phyloP scores from a whole-genome alignment of 2,329 filamentous ascomycete species.

The Endoconidiophora laricicola region DNA sequence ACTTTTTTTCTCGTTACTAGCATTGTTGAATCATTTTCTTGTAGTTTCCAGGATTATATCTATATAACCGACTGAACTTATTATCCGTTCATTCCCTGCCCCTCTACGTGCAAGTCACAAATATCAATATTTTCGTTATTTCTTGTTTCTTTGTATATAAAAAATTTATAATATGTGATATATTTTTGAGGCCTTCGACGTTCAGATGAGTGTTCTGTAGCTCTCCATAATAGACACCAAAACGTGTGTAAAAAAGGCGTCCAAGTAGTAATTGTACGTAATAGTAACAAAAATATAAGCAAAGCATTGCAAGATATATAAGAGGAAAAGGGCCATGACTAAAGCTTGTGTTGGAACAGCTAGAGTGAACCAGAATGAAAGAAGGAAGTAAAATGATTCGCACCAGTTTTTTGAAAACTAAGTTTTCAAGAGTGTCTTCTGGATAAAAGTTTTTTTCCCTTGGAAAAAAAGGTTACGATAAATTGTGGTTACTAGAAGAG shows the following conservation, averaged over 20 bases:
- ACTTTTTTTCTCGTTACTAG: no score
- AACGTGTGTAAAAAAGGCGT: slow-evolving; percentile 11
- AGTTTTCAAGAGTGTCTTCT: background rate
- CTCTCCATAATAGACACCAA: slow-evolving; percentile 13
- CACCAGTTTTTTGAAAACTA: no score
- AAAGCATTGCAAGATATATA: slow-evolving; percentile 1
- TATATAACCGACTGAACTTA: no score
- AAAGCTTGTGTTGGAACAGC: slow-evolving; percentile 13
- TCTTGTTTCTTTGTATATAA: no score
- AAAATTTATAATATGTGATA: no score
- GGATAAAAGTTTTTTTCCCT: background rate
- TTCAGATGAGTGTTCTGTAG: slow-evolving; percentile 14
- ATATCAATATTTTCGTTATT: no score
- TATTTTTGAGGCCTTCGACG: background rate
- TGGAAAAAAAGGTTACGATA: background rate
- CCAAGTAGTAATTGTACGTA: slow-evolving; percentile 1
- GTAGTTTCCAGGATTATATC: no score
- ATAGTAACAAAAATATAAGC: background rate
- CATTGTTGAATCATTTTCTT: no score
- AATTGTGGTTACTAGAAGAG: no score
- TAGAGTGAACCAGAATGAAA: slow-evolving; percentile 4
- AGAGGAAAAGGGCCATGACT: slow-evolving; percentile 3
- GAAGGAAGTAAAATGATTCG: background rate
- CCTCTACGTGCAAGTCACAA: no score
- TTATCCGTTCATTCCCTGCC: no score